phyloP scores from a whole-genome alignment of 1,139 yeast genomes.

The Tardiomyces blankii region DNA sequence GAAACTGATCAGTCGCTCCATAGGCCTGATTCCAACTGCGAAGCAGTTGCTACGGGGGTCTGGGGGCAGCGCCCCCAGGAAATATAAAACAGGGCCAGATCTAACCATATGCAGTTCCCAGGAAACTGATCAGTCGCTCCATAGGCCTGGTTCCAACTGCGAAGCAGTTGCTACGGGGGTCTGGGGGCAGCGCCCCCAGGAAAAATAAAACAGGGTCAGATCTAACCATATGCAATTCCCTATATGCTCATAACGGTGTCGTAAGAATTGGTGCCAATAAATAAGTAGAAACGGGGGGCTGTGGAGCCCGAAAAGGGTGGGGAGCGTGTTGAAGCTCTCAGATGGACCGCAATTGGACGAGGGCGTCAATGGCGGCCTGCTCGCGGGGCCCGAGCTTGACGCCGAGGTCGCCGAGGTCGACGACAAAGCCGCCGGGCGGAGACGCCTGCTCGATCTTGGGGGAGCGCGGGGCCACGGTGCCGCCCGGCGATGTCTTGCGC shows the following conservation, averaged over 20 bases:
- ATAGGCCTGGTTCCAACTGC: too few species aligned
- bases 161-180: too few species aligned
- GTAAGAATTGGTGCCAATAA: neutral
- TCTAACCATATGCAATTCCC: neutral
- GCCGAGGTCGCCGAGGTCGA: neutral
- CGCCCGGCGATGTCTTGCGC: slow-evolving; percentile 15
- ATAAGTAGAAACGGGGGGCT: neutral
- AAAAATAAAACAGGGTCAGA: neutral
- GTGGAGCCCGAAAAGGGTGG: too few species aligned
- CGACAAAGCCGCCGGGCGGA: slow-evolving; percentile 4
- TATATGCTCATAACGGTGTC: neutral
- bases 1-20: too few species aligned
- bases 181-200: too few species aligned
- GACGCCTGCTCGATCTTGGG: slow-evolving; percentile 6
- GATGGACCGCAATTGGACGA: slow-evolving; percentile 24
- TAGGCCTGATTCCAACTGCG: too few species aligned
- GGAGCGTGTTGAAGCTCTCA: slow-evolving; percentile 1
- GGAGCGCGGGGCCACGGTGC: slow-evolving; percentile 1
- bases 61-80: too few species aligned
- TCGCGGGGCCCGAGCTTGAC: slow-evolving; percentile 14
- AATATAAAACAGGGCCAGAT: too few species aligned
- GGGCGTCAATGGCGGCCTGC: slow-evolving; percentile 28
- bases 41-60: too few species aligned
- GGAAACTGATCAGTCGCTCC: too few species aligned
- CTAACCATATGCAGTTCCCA: too few species aligned